Evolutionary conservation across 2,329 filamentous ascomycete genomes (phyloP), one percentile per base, ranked within the genome.

Genomic region (Neurospora crassa): DNA sequence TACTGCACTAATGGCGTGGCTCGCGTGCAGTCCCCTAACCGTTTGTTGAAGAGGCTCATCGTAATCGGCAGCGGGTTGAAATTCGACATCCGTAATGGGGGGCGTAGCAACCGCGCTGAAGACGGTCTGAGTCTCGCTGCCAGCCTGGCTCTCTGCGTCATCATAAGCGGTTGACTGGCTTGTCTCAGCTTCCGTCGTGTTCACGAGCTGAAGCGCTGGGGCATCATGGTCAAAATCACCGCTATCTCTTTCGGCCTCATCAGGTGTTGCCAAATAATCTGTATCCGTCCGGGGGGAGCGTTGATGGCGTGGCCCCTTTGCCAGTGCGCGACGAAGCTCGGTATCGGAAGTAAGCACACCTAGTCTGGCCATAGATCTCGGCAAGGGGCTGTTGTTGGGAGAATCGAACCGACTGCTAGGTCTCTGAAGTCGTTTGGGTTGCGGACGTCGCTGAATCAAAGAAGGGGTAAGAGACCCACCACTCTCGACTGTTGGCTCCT

Each of bases 101-200:
- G 92, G 92, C 11, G 92, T 93, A 69, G 92, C 90, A 68, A 90
- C 88, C 72, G 85, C 89, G 75, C 85, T 86, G 76, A 91, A 91
- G 42, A 88, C 83, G 12, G 88, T 89, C 71, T 87, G 85, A 2
- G 86, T 82, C 71, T 88, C 86, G 76, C 85, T 88, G 40, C 81
- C 84, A 0, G 83, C 81, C 3, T 86, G 86, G 74, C 88, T 89
- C 5, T 81, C 82, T 0, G 81, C 81, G 67, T 87, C 84, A 70
- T 83, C 86, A 37, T 81, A 79, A 3, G 80, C 79, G 3, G 79
- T 76, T 6, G 79, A 78, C 71, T 83, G 80, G 72, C 79, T 82
- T 1, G 80, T 77, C 5, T 81, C 81, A 8, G 83, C 82, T 42
- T 86, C 84, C 0, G 83, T 80, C 73, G 81, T 81, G 72, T 85